Conservation (phyloP, 2,329 filamentous ascomycete genomes). For the Byssoonygena ceratinophila region DNA sequence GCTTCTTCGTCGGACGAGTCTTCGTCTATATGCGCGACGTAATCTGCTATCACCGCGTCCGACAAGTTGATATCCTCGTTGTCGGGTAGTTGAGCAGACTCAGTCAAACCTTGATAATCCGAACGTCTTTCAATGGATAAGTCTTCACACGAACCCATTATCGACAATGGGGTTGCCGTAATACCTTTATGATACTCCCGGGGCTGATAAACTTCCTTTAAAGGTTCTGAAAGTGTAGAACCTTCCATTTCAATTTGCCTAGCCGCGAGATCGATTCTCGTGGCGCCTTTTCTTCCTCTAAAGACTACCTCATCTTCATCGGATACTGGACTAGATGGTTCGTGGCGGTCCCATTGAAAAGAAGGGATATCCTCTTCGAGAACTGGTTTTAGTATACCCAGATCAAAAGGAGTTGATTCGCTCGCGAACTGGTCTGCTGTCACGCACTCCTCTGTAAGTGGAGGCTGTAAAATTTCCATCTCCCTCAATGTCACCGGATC, state of each 20-base stretch:
- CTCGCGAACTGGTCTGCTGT: background rate
- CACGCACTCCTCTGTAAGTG: background rate
- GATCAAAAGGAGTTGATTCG: background rate
- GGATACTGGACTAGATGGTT: conserved; percentile 43
- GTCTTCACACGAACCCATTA: background rate
- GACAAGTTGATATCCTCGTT: conserved; percentile 12
- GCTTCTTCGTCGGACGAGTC: conserved; percentile 18
- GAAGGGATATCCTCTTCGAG: background rate
- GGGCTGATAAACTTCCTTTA: background rate
- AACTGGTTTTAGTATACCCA: background rate
- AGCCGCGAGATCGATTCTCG: background rate
- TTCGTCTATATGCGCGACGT: conserved; percentile 32
- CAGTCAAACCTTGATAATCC: conserved; percentile 4
- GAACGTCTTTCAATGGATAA: background rate
- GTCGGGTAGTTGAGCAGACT: background rate
- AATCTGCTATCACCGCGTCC: conserved; percentile 27
- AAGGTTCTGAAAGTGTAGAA: too few relatives aligned
- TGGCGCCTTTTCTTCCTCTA: conserved; percentile 23
- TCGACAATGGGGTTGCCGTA: too few relatives aligned
- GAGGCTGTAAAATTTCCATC: background rate
- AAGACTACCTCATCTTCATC: conserved; percentile 53
- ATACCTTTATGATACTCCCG: too few relatives aligned
- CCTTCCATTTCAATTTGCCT: background rate
- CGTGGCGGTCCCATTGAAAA: conserved; percentile 9
- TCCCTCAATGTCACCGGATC: conserved; percentile 17